Evolutionary conservation across 257 asterid species (phyloP).

Genomic region (Mentha longifolia): DNA sequence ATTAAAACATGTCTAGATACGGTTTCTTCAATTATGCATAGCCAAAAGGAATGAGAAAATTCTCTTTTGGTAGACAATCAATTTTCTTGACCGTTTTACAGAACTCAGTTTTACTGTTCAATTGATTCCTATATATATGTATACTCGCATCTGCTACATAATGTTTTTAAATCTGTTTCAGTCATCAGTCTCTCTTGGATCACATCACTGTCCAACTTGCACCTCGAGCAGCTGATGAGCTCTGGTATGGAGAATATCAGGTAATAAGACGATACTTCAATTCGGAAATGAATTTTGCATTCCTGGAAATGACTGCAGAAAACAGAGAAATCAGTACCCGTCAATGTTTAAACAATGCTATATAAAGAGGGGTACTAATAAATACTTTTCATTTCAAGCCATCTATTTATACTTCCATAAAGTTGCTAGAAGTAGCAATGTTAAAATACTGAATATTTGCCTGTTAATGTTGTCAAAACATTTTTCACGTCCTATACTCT

Average conservation of each 20-base stretch:
- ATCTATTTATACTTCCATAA: too few relatives aligned
- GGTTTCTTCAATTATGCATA: background rate
- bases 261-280: constrained; percentile 44
- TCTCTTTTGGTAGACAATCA: constrained; percentile 4
- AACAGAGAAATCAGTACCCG: background rate
- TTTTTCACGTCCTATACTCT: too few relatives aligned
- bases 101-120: background rate
- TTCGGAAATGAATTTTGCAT: background rate
- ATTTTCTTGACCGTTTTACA: background rate
- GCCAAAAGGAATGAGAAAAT: background rate
- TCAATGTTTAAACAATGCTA: background rate
- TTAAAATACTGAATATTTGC: too few relatives aligned
- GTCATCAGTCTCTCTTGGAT: constrained; percentile 96
- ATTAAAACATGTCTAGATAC: background rate
- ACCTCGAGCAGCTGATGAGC: constrained; percentile 98
- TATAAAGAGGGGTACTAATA: too few relatives aligned
- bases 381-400: too few relatives aligned
- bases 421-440: too few relatives aligned
- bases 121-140: too few relatives aligned
- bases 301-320: background rate
- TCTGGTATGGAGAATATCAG: constrained; percentile 82
- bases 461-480: too few relatives aligned
- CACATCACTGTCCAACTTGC: constrained; percentile 93
- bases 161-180: constrained; percentile 38
- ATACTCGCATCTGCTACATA: background rate